phyloP scores from a whole-genome alignment of 2,329 filamentous ascomycete species.

The Aphanocladium album region DNA sequence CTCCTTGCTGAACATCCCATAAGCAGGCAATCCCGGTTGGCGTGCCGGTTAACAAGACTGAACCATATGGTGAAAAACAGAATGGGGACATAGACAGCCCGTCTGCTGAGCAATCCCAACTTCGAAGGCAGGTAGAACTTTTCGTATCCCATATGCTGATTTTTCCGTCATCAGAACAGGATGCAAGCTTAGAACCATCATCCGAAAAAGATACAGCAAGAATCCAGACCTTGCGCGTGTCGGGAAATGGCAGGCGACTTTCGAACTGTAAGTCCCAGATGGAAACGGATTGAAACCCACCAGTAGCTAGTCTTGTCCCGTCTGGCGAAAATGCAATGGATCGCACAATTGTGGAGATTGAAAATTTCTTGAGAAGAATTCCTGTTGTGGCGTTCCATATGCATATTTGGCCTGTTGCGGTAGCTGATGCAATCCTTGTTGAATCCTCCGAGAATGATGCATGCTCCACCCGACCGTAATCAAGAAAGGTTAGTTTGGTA shows the following conservation, averaged over 20 bases:
- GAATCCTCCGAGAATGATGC: background rate
- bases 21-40: background rate
- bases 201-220: background rate
- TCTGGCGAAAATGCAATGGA: background rate
- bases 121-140: background rate
- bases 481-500: too few relatives aligned
- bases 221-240: background rate
- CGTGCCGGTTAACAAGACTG: background rate
- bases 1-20: background rate
- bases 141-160: background rate
- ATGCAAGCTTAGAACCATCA: background rate
- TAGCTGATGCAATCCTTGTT: background rate
- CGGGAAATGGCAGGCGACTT: background rate
- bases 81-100: background rate
- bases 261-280: background rate
- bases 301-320: background rate
- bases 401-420: background rate
- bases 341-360: background rate
- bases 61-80: background rate
- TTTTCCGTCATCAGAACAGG: background rate
- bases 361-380: background rate
- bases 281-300: background rate
- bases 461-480: too few relatives aligned
- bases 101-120: background rate
- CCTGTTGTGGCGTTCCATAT: background rate